Base-by-base conservation (phyloP, 2,329 filamentous ascomycete genomes). In the Neospermospora avenae region DNA sequence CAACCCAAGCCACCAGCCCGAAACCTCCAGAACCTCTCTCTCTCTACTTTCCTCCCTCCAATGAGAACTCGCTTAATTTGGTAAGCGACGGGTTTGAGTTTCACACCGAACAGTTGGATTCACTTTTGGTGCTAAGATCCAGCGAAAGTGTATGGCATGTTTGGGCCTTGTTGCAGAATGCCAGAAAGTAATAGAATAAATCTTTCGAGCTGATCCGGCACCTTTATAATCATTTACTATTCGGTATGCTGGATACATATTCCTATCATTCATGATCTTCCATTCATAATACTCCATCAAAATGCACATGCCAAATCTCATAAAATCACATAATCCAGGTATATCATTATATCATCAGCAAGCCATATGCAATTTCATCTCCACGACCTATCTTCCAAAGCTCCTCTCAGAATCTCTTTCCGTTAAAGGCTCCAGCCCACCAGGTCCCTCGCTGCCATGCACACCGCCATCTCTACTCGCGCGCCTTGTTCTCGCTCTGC, bases 381-480 rank as follows among this genome's bases (percentile, higher is more conserved):
- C 39, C 13, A 22, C 3, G 11, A n/a, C 28, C 13, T n/a, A 28
- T 3, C 14, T 3, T 11, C 16, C 24, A 28, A 31, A 31, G 28
- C 28, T 31, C 28, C 28, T 49, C 39, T 52, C 49, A 14, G 34
- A 41, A 58, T 58, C 53, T 58, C 39, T 35, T 39, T 68, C 67
- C 8, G 62, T 58, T n/a, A 68, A 63, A 14, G 52, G 44, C 28
- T 63, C 61, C 5, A 68, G 25, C 0, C 65, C 65, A 48, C 51
- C 58, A 3, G 63, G 66, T 8, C 66, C 64, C 37, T 68, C 66
- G 58, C 63, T 65, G 8, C 67, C 67, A 65, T 66, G 61, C 3
- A 67, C 58, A 22, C 60, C 64, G 37, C 49, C 57, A 31, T 60
- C 64, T 52, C 37, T 52, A 61, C 63, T 68, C 37, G 59, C 46